These are phyloP conservation scores for Pontederia paniculata DNA, from an alignment of 176 grass and related monocot species.

Conservation along the genomic window DNA sequence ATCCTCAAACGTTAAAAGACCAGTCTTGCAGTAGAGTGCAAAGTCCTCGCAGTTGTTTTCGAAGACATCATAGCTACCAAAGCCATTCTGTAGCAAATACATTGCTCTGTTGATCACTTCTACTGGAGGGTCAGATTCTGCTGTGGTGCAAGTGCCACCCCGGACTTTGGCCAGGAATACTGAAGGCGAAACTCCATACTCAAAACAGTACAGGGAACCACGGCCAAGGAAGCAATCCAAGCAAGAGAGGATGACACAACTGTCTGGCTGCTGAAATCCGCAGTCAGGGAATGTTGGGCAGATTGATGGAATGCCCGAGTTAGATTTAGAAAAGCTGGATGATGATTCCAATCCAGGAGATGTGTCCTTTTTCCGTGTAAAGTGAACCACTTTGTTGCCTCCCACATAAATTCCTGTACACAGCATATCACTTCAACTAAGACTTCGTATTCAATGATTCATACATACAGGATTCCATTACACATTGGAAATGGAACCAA, in stretches of 20 bases:
- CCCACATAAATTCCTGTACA: constrained; percentile 86
- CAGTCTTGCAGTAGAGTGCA: constrained; percentile 95
- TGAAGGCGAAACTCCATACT: constrained; percentile 60
- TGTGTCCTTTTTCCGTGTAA: constrained; percentile 78
- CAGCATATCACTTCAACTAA: neutral
- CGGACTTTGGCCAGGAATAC: constrained; percentile 83
- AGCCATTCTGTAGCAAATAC: constrained; percentile 82
- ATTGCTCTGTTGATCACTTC: constrained; percentile 70
- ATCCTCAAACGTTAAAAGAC: constrained; percentile 49
- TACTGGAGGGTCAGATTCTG: constrained; percentile 54
- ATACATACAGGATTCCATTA: too few species aligned
- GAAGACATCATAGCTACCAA: constrained; percentile 88
- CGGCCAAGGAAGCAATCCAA: constrained; percentile 83
- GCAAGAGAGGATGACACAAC: constrained; percentile 67
- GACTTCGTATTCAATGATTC: too few species aligned
- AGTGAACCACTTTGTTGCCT: constrained; percentile 95
- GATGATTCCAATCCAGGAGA: constrained; percentile 39
- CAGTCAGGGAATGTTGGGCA: constrained; percentile 94
- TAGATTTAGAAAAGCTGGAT: constrained; percentile 23
- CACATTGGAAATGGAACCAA: too few species aligned
- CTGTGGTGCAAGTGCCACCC: constrained; percentile 85
- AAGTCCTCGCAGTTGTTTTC: constrained; percentile 99
- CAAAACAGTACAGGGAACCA: constrained; percentile 70
- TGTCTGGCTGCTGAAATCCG: constrained; percentile 67
- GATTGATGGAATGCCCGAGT: constrained; percentile 35